Evolutionary conservation across 2,329 filamentous ascomycete genomes (phyloP).

Genomic region (Botryotinia narcissicola): DNA sequence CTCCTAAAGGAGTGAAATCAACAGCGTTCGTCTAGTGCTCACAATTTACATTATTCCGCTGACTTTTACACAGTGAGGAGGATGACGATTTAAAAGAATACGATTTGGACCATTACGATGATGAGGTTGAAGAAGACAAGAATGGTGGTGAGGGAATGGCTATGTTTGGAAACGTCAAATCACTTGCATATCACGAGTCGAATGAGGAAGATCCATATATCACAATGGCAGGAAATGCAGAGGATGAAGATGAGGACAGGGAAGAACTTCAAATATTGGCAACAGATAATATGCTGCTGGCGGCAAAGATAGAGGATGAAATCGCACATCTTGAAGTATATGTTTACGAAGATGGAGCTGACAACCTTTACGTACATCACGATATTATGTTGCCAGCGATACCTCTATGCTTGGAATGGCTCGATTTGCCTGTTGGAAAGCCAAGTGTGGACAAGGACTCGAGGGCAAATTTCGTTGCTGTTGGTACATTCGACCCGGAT

Average conservation of each 20-base stretch:
- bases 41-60: conserved; percentile 32
- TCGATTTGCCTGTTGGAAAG: conserved; percentile 86
- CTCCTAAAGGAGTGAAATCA: conserved; percentile 38
- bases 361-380: conserved; percentile 98
- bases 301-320: conserved; percentile 94
- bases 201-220: conserved; percentile 97
- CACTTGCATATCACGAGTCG: conserved; percentile 87
- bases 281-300: conserved; percentile 88
- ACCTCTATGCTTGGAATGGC: conserved; percentile 91
- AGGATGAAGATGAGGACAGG: conserved; percentile 69
- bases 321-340: conserved; percentile 95
- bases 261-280: conserved; percentile 91
- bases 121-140: conserved; percentile 68
- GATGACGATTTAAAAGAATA: conserved; percentile 96
- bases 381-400: conserved; percentile 99
- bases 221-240: conserved; percentile 69
- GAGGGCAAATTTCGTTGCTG: conserved; percentile 85
- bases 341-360: conserved; percentile 90
- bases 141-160: conserved; percentile 68
- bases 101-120: conserved; percentile 93
- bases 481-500: conserved; percentile 96
- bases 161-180: conserved; percentile 95
- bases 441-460: conserved; percentile 58
- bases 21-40: conserved; percentile 42
- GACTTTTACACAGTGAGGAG: conserved; percentile 45